Conservation (phyloP, 331 rosid genomes). For the Pyrus hybrid region DNA sequence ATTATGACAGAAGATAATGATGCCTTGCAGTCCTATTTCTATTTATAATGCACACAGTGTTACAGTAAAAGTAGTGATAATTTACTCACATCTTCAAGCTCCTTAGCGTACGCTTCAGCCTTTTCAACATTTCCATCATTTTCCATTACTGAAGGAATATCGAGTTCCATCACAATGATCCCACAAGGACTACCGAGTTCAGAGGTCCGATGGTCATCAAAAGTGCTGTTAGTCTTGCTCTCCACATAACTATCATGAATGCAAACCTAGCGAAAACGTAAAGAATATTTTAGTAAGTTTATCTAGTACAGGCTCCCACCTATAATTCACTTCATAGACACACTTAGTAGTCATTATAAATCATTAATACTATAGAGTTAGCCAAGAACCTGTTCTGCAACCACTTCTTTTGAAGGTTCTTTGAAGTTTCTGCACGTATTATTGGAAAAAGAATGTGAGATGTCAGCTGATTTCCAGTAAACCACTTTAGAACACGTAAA, state of each 20-base stretch:
- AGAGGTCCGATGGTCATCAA: too few species aligned
- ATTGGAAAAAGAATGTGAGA: constrained; percentile 17
- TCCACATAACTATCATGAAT: constrained; percentile 30
- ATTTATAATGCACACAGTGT: neutral
- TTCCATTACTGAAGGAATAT: constrained; percentile 37
- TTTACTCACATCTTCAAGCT: constrained; percentile 80
- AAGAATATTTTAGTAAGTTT: constrained; percentile 4
- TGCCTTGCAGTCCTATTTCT: neutral
- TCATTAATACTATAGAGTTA: neutral
- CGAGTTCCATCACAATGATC: constrained; percentile 51
- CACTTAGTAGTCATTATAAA: constrained; percentile 8
- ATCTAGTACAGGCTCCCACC: constrained; percentile 5
- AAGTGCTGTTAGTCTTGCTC: too few species aligned
- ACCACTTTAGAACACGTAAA: neutral
- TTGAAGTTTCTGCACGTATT: constrained; percentile 43
- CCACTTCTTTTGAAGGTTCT: constrained; percentile 31
- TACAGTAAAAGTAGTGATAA: neutral
- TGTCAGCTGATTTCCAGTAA: constrained; percentile 8
- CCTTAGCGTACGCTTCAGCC: constrained; percentile 71
- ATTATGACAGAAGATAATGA: neutral
- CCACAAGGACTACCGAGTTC: too few species aligned
- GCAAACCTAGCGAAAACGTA: constrained; percentile 4
- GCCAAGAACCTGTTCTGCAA: constrained; percentile 32
- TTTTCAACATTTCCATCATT: constrained; percentile 67
- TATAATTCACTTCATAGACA: neutral